These are phyloP conservation scores for Agrocybe praecox DNA, from an alignment of 768 basidiomycete species.

Conservation along the genomic window DNA sequence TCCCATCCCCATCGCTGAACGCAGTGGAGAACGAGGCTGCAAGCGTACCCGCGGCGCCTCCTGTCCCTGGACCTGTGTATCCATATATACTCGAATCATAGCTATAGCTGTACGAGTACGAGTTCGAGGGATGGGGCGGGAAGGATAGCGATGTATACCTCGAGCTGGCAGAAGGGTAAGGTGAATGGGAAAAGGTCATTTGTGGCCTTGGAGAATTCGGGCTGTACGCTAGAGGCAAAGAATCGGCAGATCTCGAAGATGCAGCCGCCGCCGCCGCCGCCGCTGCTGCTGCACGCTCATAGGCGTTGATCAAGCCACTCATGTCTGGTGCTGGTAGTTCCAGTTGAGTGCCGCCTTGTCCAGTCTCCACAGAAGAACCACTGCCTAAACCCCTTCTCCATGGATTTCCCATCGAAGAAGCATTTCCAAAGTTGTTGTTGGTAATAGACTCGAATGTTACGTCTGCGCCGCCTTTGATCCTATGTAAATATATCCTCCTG, in stretches of 20 bases:
- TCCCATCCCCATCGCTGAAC: conserved; percentile 70
- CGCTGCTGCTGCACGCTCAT: neutral
- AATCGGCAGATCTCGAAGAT: neutral
- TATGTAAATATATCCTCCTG: conserved; percentile 80
- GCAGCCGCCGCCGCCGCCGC: neutral
- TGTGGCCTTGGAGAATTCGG: neutral
- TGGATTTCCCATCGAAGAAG: neutral
- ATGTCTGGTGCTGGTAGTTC: neutral
- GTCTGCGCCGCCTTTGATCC: conserved; percentile 63
- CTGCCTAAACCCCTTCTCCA: neutral
- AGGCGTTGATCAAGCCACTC: neutral
- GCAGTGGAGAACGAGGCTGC: conserved; percentile 81
- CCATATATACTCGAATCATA: conserved; percentile 24
- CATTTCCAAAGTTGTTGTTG: neutral
- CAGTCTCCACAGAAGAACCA: neutral
- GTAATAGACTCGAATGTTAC: neutral
- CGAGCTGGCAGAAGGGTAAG: conserved; percentile 8
- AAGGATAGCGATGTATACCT: neutral
- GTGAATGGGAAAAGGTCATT: neutral
- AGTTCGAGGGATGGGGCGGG: neutral
- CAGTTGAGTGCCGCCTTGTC: neutral
- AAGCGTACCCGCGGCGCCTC: conserved; percentile 28
- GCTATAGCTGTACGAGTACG: conserved; percentile 21
- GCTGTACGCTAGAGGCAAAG: neutral
- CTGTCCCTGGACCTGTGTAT: neutral